Evolutionary conservation across 1,284 basidiomycete genomes (phyloP), one percentile per base, ranked within the genome.

Genomic region (Thecaphora thlaspeos): DNA sequence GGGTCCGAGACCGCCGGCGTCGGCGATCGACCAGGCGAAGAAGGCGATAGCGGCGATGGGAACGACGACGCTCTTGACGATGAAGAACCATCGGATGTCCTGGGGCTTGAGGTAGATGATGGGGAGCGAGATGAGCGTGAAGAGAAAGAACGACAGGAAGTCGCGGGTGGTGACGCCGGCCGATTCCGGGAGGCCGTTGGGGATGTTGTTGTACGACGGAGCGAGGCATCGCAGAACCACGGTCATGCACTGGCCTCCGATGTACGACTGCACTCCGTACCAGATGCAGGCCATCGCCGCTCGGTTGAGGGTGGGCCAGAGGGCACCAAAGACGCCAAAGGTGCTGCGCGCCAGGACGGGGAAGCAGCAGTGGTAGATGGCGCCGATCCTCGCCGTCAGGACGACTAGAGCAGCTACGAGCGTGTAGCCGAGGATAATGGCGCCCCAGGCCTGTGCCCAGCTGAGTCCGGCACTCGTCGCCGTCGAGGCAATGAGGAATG

Each of bases 111-210:
- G 86, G 85, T 85, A 89, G 60, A 90, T 87, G 23, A 86, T 84
- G 4, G 88, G 87, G 12, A 91, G 81, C 30, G 85, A 88, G 49
- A 90, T 82, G 39, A 90, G 79, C 85, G 88, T 90, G 81, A 91
- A 93, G 58, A 93, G 81, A 81, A 91, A 87, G 83, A 92, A 93
- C 61, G 85, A 85, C 78, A 91, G 80, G 68, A 88, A 87, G 75
- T 88, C 85, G 37, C 82, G 80, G 2, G 86, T 87, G 42, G 82
- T 86, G 15, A 84, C 88, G 28, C 87, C 87, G 45, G 87, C 85
- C 9, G 84, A 85, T 17, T 81, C 84, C 12, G 88, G 86, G 67
- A 90, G 81, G 36, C 81, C 80, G 79, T 89, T 89, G 32, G 82
- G 84, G 48, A 90, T 86, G 56, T 83, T 81, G 51, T 86, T 83